Evolutionary conservation across 1,284 basidiomycete species (phyloP).

Genomic region (Lignosus rhinocerotis): DNA sequence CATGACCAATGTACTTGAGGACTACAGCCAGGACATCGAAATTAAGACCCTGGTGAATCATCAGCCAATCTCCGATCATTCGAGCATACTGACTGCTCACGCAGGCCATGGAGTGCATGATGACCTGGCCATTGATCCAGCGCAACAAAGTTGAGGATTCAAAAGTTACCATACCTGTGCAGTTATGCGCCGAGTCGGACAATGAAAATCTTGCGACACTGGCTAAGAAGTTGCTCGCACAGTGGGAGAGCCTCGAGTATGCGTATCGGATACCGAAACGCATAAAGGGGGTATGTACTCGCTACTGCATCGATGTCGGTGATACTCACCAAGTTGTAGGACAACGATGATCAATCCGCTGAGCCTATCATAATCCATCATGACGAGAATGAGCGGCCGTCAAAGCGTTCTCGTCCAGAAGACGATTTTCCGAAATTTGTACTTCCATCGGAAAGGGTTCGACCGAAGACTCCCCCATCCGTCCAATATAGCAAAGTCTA

Average conservation of each 20-base stretch:
- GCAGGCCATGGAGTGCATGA: constrained; percentile 77
- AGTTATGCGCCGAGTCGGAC: constrained; percentile 52
- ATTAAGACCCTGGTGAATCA: constrained; percentile 64
- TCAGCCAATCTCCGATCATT: too few species aligned
- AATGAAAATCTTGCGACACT: constrained; percentile 55
- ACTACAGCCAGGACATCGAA: constrained; percentile 74
- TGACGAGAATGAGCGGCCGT: constrained; percentile 31
- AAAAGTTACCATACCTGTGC: constrained; percentile 72
- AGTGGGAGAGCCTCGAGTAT: constrained; percentile 76
- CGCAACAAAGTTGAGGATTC: constrained; percentile 95
- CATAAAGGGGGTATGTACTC: constrained; percentile 43
- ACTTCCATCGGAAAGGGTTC: constrained; percentile 16
- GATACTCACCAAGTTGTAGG: constrained; percentile 11
- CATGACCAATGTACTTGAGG: constrained; percentile 88
- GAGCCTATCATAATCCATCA: constrained; percentile 16
- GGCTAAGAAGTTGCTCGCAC: constrained; percentile 65
- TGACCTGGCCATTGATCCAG: constrained; percentile 81
- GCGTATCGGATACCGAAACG: constrained; percentile 87
- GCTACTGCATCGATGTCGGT: background rate
- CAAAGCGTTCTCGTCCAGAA: constrained; percentile 32
- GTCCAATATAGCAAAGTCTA: background rate
- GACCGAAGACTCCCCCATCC: constrained; percentile 10
- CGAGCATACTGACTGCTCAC: constrained; percentile 8
- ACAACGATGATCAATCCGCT: constrained; percentile 26
- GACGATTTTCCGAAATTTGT: constrained; percentile 26